These are phyloP conservation scores for Amylostereum chailletii DNA, from an alignment of 1,284 basidiomycete species.

Conservation along the genomic window DNA sequence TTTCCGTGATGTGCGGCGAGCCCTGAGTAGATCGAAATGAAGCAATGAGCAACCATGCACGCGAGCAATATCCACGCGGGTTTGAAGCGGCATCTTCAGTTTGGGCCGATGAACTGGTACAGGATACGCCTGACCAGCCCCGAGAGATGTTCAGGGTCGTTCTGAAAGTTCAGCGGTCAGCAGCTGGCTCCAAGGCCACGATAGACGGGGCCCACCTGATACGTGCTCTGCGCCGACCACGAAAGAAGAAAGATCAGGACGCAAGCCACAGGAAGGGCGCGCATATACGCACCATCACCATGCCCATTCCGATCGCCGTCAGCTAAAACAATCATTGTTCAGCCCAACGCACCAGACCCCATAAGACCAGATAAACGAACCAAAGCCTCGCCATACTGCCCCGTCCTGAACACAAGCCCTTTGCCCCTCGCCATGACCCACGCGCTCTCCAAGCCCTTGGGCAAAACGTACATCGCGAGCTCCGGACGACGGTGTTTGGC, in stretches of 20 bases:
- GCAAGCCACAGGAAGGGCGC: not conserved
- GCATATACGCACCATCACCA: constrained; percentile 72
- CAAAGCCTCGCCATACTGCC: constrained; percentile 61
- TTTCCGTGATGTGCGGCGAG: too few species aligned
- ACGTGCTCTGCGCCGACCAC: constrained; percentile 29
- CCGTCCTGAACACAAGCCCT: constrained; percentile 69
- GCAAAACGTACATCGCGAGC: constrained; percentile 91
- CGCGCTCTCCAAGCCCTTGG: constrained; percentile 83
- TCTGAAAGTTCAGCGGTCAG: constrained; percentile 36
- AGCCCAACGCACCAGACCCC: not conserved
- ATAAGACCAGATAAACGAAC: constrained; percentile 28
- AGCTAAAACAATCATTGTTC: constrained; percentile 23
- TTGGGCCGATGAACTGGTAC: constrained; percentile 90
- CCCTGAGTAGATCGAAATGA: too few species aligned
- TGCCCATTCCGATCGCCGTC: constrained; percentile 73
- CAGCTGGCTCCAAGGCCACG: constrained; percentile 5
- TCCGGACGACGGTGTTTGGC: constrained; percentile 76
- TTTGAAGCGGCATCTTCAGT: constrained; percentile 18
- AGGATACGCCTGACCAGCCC: constrained; percentile 81
- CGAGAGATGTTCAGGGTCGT: constrained; percentile 83
- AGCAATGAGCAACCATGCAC: too few species aligned
- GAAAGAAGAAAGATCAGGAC: not conserved
- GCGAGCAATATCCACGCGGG: too few species aligned
- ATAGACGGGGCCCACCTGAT: constrained; percentile 27
- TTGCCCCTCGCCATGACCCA: constrained; percentile 78